A percentile compares a stretch with the other conserved stretches of the same genome.
Evolutionary conservation across 2,329 filamentous ascomycete genomes (phyloP).

Genomic region (Ophiocordyceps robertsii): DNA sequence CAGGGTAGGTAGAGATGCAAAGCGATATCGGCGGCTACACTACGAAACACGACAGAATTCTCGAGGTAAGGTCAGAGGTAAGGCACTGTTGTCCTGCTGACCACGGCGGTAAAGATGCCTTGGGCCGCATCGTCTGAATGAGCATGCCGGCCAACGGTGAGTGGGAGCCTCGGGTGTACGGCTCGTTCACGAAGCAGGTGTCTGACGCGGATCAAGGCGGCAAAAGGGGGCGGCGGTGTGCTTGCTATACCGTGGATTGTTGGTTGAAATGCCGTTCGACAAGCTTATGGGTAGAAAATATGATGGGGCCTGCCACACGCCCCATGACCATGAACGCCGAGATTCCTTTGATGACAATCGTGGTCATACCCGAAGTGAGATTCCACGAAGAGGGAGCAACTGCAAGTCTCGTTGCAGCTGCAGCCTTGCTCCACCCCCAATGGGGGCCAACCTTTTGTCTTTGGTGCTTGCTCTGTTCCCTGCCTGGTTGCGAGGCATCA

Average conservation of each 20-base stretch:
- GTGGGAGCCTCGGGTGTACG: background rate
- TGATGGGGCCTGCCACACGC: constrained; percentile 13
- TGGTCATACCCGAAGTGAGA: background rate
- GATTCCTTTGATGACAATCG: constrained; percentile 10
- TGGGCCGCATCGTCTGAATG: background rate
- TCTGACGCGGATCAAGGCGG: background rate
- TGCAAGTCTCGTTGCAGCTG: too few species aligned
- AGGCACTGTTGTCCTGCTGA: constrained; percentile 27
- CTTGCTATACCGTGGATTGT: background rate
- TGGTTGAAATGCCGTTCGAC: background rate
- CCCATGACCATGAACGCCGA: constrained; percentile 19
- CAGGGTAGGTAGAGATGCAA: constrained; percentile 5
- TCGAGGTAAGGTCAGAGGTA: constrained; percentile 44
- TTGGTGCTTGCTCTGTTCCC: constrained; percentile 3
- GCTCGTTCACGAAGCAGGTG: background rate
- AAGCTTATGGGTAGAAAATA: constrained; percentile 10
- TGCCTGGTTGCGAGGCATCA: constrained; percentile 2
- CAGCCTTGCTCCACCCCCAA: too few species aligned
- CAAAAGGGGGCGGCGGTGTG: background rate
- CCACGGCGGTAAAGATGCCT: constrained; percentile 5
- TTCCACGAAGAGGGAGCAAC: background rate
- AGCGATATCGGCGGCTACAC: constrained; percentile 1
- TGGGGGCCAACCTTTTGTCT: background rate
- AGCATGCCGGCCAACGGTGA: background rate
- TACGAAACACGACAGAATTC: constrained; percentile 5